phyloP scores from a whole-genome alignment of 257 asterid species.

The Plantago elongata region DNA sequence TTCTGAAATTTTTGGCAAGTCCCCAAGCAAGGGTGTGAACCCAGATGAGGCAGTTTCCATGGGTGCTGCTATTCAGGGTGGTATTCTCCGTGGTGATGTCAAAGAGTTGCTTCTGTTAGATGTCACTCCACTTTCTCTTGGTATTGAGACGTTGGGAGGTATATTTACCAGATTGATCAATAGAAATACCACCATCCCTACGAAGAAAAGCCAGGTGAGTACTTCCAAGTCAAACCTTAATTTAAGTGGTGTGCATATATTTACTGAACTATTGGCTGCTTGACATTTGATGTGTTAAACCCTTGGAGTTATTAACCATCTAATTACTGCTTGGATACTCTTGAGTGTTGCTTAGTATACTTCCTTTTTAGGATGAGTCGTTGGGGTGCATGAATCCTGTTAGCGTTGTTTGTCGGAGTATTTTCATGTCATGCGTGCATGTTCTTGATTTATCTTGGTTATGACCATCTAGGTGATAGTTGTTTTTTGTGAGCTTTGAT shows the following conservation, averaged over 20 bases:
- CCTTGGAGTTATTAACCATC: no score
- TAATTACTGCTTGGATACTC: no score
- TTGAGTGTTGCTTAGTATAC: no score
- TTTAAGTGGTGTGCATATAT: neutral
- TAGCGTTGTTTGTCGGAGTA: neutral
- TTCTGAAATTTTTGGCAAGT: constrained; percentile 60
- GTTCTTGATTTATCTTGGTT: neutral
- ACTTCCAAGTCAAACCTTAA: neutral
- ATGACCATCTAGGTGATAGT: neutral
- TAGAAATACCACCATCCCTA: constrained; percentile 71
- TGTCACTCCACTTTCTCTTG: constrained; percentile 71
- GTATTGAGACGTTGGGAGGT: constrained; percentile 74
- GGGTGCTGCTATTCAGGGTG: constrained; percentile 84
- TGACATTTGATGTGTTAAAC: no score
- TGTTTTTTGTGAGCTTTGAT: no score
- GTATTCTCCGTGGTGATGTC: constrained; percentile 67
- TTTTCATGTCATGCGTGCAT: neutral
- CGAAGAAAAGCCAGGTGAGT: constrained; percentile 67
- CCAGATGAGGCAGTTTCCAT: constrained; percentile 83
- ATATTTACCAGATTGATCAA: constrained; percentile 65
- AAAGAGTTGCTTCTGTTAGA: constrained; percentile 70
- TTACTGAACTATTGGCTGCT: no score
- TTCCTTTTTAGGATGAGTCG: no score
- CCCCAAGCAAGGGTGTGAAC: constrained; percentile 77
- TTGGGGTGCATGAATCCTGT: neutral